A percentile compares a stretch with the other conserved stretches of the same genome.
These are phyloP conservation scores for Xylariomycetidae sp. DNA, from an alignment of 2,329 filamentous ascomycete species.

Conservation along the genomic window DNA sequence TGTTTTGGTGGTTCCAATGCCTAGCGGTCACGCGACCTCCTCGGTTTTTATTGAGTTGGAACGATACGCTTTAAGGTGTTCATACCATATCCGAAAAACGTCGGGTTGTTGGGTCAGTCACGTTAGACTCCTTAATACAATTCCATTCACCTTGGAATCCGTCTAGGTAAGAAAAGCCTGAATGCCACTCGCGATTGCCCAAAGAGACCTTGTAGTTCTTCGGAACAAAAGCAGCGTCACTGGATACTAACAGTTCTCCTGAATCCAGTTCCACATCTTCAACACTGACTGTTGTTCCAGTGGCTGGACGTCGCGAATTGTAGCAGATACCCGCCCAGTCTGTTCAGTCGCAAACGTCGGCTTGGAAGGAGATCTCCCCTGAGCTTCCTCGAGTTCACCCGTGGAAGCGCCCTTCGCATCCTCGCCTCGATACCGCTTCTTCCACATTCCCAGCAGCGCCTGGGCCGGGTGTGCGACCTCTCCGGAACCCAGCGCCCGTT, in stretches of 20 bases:
- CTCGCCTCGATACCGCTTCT: constrained; percentile 28
- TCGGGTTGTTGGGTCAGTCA: too few relatives aligned
- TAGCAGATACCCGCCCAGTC: constrained; percentile 27
- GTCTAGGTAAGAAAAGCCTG: too few relatives aligned
- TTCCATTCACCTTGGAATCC: too few relatives aligned
- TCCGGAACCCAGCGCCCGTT: constrained; percentile 12
- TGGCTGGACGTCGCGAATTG: constrained; percentile 29
- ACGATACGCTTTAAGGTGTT: too few relatives aligned
- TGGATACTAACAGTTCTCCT: constrained; percentile 10
- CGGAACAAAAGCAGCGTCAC: too few relatives aligned
- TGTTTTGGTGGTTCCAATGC: too few relatives aligned
- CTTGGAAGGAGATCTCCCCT: constrained; percentile 3
- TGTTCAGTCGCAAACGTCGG: constrained; percentile 31
- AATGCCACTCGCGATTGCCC: too few relatives aligned
- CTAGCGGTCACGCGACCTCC: too few relatives aligned
- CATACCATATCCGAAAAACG: too few relatives aligned
- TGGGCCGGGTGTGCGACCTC: constrained; percentile 32
- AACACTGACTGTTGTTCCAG: constrained; percentile 19
- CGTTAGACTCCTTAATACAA: too few relatives aligned
- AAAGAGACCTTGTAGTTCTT: too few relatives aligned
- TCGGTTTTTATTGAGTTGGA: too few relatives aligned
- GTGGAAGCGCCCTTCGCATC: not conserved
- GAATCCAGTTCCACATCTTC: constrained; percentile 31
- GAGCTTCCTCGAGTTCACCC: constrained; percentile 1
- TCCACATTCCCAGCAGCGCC: constrained; percentile 43